Conservation (phyloP, 2,329 filamentous ascomycete species). For the Paradendryphiella salina region DNA sequence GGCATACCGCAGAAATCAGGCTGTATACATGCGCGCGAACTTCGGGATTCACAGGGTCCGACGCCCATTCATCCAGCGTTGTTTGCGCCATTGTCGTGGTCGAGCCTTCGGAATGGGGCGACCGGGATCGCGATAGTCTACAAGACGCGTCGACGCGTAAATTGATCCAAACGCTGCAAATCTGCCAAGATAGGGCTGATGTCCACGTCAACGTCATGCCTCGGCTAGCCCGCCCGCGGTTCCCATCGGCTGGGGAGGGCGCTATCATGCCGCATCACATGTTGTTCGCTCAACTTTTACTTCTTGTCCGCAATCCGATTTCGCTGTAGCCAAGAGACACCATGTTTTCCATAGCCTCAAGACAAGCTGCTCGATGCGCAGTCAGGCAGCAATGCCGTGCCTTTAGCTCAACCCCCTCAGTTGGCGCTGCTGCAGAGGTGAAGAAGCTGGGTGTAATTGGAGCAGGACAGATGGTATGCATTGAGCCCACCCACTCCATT, state of each 20-base stretch:
- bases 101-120: slow-evolving; percentile 19
- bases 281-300: slow-evolving; percentile 8
- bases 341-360: slow-evolving; percentile 44
- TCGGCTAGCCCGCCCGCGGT: slow-evolving; percentile 28
- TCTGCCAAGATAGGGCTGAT: slow-evolving; percentile 25
- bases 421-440: slow-evolving; percentile 68
- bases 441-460: slow-evolving; percentile 90
- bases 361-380: slow-evolving; percentile 28
- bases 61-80: slow-evolving; percentile 52
- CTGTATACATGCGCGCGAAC: slow-evolving; percentile 92
- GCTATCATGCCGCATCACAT: slow-evolving; percentile 21
- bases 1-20: slow-evolving; percentile 83
- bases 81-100: slow-evolving; percentile 44
- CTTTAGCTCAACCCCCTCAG: slow-evolving; percentile 70
- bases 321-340: neutral
- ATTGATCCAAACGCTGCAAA: slow-evolving; percentile 34
- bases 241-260: slow-evolving; percentile 26
- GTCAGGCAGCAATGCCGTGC: slow-evolving; percentile 44
- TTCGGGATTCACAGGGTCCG: slow-evolving; percentile 73
- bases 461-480: slow-evolving; percentile 88
- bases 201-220: slow-evolving; percentile 22
- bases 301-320: neutral
- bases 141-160: slow-evolving; percentile 43
- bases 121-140: slow-evolving; percentile 11
- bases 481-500: neutral